Evolutionary conservation across 441 rosid genomes (phyloP).

Genomic region (Erodium chrysanthum): DNA sequence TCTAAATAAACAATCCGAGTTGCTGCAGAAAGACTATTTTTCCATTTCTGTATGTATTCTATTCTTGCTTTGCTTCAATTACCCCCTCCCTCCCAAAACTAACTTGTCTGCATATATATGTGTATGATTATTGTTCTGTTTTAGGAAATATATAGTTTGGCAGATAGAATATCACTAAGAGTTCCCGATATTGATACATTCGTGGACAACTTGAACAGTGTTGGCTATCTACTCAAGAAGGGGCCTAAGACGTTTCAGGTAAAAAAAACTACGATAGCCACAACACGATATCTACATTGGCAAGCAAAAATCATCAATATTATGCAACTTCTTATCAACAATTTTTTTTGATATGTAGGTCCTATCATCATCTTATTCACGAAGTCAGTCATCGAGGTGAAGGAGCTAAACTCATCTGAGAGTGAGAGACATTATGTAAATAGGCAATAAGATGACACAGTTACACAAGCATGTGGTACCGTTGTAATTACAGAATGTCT

Average conservation of each 20-base stretch:
- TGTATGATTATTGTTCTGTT: slow-evolving; percentile 1
- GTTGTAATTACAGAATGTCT: background rate
- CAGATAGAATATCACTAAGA: slow-evolving; percentile 80
- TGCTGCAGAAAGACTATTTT: slow-evolving; percentile 84
- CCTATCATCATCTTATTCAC: slow-evolving; percentile 66
- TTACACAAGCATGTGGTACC: background rate
- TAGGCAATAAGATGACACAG: background rate
- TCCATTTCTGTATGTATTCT: slow-evolving; percentile 65
- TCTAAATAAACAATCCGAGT: slow-evolving; percentile 77
- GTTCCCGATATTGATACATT: slow-evolving; percentile 91
- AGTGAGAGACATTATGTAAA: background rate
- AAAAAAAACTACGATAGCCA: background rate
- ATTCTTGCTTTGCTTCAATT: background rate
- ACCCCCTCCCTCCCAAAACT: background rate
- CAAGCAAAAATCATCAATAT: background rate
- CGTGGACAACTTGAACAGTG: slow-evolving; percentile 79
- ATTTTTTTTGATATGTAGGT: slow-evolving; percentile 40
- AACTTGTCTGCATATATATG: slow-evolving; percentile 5
- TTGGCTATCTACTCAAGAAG: slow-evolving; percentile 78
- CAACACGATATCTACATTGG: background rate
- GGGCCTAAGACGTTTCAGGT: slow-evolving; percentile 93
- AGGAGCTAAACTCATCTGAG: background rate
- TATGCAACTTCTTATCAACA: background rate
- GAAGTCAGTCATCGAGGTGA: slow-evolving; percentile 48
- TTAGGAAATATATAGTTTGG: slow-evolving; percentile 94